These are phyloP conservation scores for Amniculicola lignicola DNA, from an alignment of 495 filamentous ascomycete species.

Conservation along the genomic window DNA sequence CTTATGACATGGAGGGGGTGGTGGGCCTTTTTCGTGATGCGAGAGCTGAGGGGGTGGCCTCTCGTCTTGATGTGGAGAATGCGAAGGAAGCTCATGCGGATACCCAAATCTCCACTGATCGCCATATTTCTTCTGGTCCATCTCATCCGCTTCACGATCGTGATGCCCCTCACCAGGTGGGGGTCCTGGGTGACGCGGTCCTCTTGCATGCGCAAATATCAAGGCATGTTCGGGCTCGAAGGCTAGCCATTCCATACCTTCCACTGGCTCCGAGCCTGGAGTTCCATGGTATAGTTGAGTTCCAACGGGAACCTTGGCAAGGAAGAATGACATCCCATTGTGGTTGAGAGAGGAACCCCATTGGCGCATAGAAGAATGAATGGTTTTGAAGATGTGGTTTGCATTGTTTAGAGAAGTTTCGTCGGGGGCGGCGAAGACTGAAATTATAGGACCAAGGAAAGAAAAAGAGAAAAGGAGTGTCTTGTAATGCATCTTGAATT, in stretches of 20 bases:
- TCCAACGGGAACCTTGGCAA: conserved; percentile 55
- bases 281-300: conserved; percentile 64
- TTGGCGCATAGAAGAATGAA: conserved; percentile 66
- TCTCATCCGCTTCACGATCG: not conserved
- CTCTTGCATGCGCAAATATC: conserved; percentile 47
- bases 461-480: not conserved
- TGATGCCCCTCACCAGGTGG: not conserved
- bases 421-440: not conserved
- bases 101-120: not conserved
- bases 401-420: conserved; percentile 10
- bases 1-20: not conserved
- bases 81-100: not conserved
- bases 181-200: conserved; percentile 3
- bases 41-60: conserved; percentile 4
- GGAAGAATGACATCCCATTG: conserved; percentile 66
- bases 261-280: conserved; percentile 39
- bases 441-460: too few relatives aligned
- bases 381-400: conserved; percentile 63
- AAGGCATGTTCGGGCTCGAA: conserved; percentile 69
- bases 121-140: not conserved
- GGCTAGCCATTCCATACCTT: conserved; percentile 62
- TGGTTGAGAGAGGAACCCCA: conserved; percentile 67
- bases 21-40: too few relatives aligned
- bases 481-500: not conserved
- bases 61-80: not conserved